A percentile compares a stretch with the other conserved stretches of the same genome.
Evolutionary conservation across 2,329 filamentous ascomycete genomes (phyloP).

Genomic region (Neofusicoccum kwambonambiense): DNA sequence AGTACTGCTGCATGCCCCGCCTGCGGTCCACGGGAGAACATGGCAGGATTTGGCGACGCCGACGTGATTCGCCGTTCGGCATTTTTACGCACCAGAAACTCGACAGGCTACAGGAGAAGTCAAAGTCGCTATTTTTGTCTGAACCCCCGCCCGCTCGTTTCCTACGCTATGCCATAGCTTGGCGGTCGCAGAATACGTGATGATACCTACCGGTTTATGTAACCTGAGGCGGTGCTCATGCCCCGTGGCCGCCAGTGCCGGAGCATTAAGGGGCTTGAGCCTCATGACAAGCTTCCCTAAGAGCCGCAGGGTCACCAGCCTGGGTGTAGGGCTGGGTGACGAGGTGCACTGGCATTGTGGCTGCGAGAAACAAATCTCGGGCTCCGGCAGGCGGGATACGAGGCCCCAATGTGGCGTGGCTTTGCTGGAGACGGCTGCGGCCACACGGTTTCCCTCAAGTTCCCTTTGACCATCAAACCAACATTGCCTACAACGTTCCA

Average conservation of each 20-base stretch:
- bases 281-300: slow-evolving; percentile 4
- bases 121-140: slow-evolving; percentile 2
- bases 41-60: neutral
- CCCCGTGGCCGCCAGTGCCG: neutral
- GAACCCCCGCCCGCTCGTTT: neutral
- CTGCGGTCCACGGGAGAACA: neutral
- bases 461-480: neutral
- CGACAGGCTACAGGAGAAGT: neutral
- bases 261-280: slow-evolving; percentile 12
- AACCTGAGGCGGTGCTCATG: slow-evolving; percentile 7
- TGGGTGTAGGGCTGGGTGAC: neutral
- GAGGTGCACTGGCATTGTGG: slow-evolving; percentile 13
- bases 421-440: neutral
- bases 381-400: neutral
- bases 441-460: neutral
- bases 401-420: neutral
- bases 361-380: slow-evolving; percentile 6
- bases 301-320: neutral
- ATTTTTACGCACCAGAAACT: neutral
- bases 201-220: slow-evolving; percentile 9
- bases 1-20: slow-evolving; percentile 2
- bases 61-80: slow-evolving; percentile 1
- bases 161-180: neutral
- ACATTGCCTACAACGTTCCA: too few relatives aligned
- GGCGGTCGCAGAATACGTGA: slow-evolving; percentile 14